These are phyloP conservation scores for Mayamaea pseudoterrestris DNA, from an alignment of 108 stramenopile species.

Conservation along the genomic window DNA sequence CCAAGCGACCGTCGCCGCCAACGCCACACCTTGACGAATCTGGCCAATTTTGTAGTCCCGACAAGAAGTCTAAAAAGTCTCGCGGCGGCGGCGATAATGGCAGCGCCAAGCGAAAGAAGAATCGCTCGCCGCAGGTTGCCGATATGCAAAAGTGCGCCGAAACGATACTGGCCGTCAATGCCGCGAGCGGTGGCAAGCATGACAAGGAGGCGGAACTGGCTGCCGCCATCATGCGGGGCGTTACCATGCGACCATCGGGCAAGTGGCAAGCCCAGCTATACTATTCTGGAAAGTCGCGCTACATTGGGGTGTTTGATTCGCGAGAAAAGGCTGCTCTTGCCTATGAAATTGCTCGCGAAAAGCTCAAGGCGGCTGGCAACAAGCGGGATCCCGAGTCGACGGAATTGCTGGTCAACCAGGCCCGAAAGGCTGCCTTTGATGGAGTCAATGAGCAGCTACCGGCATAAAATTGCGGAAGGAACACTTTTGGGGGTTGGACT, in stretches of 20 bases:
- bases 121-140: slow-evolving; percentile 18
- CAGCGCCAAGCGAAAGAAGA: slow-evolving; percentile 29
- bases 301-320: slow-evolving; percentile 76
- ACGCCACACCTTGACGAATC: slow-evolving; percentile 3
- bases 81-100: too few species aligned
- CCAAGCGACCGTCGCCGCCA: slow-evolving; percentile 7
- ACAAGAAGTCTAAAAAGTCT: slow-evolving; percentile 29
- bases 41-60: slow-evolving; percentile 1
- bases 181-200: slow-evolving; percentile 49
- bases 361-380: slow-evolving; percentile 27
- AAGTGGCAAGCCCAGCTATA: slow-evolving; percentile 86
- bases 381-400: slow-evolving; percentile 34
- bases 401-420: slow-evolving; percentile 55
- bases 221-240: slow-evolving; percentile 60
- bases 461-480: too few species aligned
- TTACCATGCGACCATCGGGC: slow-evolving; percentile 76
- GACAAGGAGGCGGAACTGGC: slow-evolving; percentile 61
- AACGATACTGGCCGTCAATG: slow-evolving; percentile 37
- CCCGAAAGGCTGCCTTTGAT: slow-evolving; percentile 76
- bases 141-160: slow-evolving; percentile 44
- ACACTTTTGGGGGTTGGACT: too few species aligned
- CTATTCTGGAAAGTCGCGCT: slow-evolving; percentile 71
- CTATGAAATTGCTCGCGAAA: slow-evolving; percentile 71
- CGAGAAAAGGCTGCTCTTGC: slow-evolving; percentile 64
- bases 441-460: slow-evolving; percentile 52